Evolutionary conservation across 2,329 filamentous ascomycete species (phyloP).

Genomic region (Coniella lustricola): DNA sequence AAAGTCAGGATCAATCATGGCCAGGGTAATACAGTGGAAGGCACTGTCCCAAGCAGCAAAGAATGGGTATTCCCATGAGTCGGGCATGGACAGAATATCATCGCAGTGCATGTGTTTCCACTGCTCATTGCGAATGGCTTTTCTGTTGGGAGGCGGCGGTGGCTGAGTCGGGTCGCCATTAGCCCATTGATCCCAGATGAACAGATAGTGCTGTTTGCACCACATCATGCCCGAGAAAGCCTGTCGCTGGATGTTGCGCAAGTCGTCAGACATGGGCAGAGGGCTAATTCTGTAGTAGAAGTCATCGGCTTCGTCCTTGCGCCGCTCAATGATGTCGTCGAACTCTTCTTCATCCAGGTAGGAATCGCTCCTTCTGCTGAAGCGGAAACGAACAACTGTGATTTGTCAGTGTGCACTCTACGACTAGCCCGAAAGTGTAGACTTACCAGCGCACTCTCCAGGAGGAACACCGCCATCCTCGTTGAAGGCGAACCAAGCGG

Average conservation of each 20-base stretch:
- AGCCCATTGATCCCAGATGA: conserved; percentile 97
- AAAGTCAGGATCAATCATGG: conserved; percentile 97
- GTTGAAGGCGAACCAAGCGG: conserved; percentile 88
- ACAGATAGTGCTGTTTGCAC: conserved; percentile 96
- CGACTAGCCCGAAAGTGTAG: conserved; percentile 37
- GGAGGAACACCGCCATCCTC: conserved; percentile 81
- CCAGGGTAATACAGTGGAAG: conserved; percentile 91
- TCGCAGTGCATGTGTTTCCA: conserved; percentile 96
- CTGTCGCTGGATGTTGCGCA: conserved; percentile 91
- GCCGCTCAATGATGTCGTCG: conserved; percentile 81
- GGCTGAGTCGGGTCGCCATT: conserved; percentile 87
- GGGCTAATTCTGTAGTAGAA: conserved; percentile 94
- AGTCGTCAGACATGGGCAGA: conserved; percentile 84
- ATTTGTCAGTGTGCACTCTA: not conserved
- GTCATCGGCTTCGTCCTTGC: conserved; percentile 85
- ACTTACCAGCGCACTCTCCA: conserved; percentile 80
- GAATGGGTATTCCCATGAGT: conserved; percentile 98
- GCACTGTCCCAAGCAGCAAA: conserved; percentile 97
- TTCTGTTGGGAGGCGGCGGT: conserved; percentile 73
- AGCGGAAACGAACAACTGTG: conserved; percentile 78
- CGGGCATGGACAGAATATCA: conserved; percentile 94
- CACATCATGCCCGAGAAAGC: conserved; percentile 96
- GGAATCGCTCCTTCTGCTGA: conserved; percentile 66
- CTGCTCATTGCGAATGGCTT: conserved; percentile 73
- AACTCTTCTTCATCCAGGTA: conserved; percentile 91